Evolutionary conservation across 768 basidiomycete genomes (phyloP).

Genomic region (Nidularia sp.): DNA sequence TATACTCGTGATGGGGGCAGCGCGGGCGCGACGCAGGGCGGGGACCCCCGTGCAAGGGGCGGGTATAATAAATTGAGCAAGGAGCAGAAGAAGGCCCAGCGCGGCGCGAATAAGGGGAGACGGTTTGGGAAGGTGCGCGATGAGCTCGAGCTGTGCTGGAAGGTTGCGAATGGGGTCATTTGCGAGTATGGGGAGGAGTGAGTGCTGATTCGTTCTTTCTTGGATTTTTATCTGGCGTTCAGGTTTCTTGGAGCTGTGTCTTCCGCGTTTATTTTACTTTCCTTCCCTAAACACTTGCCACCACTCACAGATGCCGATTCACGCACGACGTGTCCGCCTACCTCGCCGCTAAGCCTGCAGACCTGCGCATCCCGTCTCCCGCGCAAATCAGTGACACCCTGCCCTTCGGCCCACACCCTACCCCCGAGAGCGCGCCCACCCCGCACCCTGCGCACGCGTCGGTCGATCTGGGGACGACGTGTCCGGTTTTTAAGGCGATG

Average conservation of each 20-base stretch:
- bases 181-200: conserved; percentile 74
- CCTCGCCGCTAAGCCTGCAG: conserved; percentile 69
- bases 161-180: conserved; percentile 59
- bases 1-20: conserved; percentile 15
- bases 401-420: conserved; percentile 43
- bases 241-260: no score
- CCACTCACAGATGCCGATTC: conserved; percentile 60
- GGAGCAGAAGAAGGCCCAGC: conserved; percentile 67
- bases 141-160: conserved; percentile 80
- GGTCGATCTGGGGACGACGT: conserved; percentile 43
- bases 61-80: conserved; percentile 39
- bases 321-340: conserved; percentile 77
- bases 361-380: conserved; percentile 57
- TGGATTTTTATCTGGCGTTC: neutral
- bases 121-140: conserved; percentile 76
- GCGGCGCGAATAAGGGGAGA: conserved; percentile 82
- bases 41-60: conserved; percentile 16
- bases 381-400: conserved; percentile 37
- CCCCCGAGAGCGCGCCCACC: conserved; percentile 12
- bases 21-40: conserved; percentile 12
- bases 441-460: conserved; percentile 30
- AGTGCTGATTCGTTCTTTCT: conserved; percentile 17
- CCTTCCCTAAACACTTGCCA: neutral
- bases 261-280: neutral
- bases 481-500: conserved; percentile 63